phyloP scores from a whole-genome alignment of 805 yeast species.

The Nakazawaea ishiwadae region DNA sequence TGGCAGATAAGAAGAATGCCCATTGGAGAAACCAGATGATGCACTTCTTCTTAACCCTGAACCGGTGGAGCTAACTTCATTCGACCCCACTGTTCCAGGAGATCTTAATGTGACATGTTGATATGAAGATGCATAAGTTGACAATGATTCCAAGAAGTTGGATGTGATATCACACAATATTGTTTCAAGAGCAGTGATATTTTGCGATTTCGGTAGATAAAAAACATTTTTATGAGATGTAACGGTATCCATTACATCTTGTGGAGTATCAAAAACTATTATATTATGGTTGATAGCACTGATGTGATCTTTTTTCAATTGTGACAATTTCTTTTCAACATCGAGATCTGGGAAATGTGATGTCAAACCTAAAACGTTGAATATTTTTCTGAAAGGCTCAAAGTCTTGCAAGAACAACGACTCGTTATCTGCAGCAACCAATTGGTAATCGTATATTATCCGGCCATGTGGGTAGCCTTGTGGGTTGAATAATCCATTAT shows the following conservation, averaged over 20 bases:
- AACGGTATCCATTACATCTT: neutral
- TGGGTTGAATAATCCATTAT: slow-evolving; percentile 68
- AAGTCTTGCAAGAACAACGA: slow-evolving; percentile 74
- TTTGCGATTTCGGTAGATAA: slow-evolving; percentile 11
- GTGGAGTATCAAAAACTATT: slow-evolving; percentile 50
- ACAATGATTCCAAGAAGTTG: slow-evolving; percentile 57
- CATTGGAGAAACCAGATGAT: slow-evolving; percentile 1
- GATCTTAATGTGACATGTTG: slow-evolving; percentile 78
- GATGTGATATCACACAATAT: slow-evolving; percentile 69
- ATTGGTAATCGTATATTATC: slow-evolving; percentile 52
- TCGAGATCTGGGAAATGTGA: slow-evolving; percentile 22
- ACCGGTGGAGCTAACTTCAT: slow-evolving; percentile 28
- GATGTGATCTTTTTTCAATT: slow-evolving; percentile 44
- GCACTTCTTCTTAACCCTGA: neutral
- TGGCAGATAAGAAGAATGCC: neutral
- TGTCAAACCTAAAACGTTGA: slow-evolving; percentile 50
- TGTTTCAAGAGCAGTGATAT: slow-evolving; percentile 44
- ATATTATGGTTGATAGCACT: slow-evolving; percentile 49
- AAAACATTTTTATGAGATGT: slow-evolving; percentile 14
- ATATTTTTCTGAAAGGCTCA: slow-evolving; percentile 82
- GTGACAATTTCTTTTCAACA: slow-evolving; percentile 25
- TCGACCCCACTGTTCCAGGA: slow-evolving; percentile 62
- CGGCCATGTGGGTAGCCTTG: slow-evolving; percentile 80
- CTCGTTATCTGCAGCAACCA: slow-evolving; percentile 45
- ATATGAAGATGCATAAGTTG: slow-evolving; percentile 67